Base-by-base conservation (phyloP, 2,329 filamentous ascomycete genomes). In the Cercospora sp. region DNA sequence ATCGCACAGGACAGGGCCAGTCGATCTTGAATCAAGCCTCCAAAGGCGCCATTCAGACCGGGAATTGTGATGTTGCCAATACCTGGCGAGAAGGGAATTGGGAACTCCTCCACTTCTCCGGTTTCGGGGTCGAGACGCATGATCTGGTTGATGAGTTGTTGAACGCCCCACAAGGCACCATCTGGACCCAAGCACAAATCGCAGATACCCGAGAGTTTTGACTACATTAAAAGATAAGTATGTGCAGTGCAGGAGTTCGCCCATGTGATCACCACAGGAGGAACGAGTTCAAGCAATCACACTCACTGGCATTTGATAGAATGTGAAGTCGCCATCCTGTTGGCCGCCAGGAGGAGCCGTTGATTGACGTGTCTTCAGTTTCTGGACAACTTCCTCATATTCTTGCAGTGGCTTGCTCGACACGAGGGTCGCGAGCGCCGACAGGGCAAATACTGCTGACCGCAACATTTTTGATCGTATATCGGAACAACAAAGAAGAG, bases 1-100 rank as follows among this genome's bases (percentile, higher is more conserved):
- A 69, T 69, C 13, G 67, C 65, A 63, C 67, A 67, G 28, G 60
- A 60, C 5, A 69, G 36, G 20, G 67, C 67, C 5, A 63, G 36
- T 20, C 66, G 68, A 58, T 68, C 66, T 20, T 68, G 66, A 16
- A 70, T 62, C 31, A 65, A 36, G 51, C 64, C 64, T 16, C 39
- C 61, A 9, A 65, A 65, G 16, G 36, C 53, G 12, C 60, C 60
- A 48, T 67, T 67, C 48, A 67, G 48, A 12, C 66, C 66, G 4
- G 63, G 66, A 23, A 68, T 68, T 3, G 66, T 65, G 33, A 63
- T 53, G 30, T 68, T 68, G 48, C 63, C 63, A 30, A 66, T 59
- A 9, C 63, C 63, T 23, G 63, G 59, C 7, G 63, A 62, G 66
- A 68, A 68, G 10, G 66, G 66, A 33, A 68, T 68, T 9, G 66